Conservation (phyloP, 495 filamentous ascomycete species). For the Patellaria atrata region DNA sequence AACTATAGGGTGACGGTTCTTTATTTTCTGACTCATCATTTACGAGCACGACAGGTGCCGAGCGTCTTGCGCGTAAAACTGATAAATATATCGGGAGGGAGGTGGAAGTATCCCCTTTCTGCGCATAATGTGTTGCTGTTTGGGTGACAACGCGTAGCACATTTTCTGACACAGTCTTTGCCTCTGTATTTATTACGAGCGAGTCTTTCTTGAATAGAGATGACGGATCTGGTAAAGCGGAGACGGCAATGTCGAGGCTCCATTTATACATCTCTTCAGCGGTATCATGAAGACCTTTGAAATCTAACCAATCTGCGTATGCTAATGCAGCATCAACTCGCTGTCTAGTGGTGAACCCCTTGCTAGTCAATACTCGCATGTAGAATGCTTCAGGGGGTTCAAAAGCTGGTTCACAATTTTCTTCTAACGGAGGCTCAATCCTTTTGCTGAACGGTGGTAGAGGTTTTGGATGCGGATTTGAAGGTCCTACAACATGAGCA, state of each 20-base stretch:
- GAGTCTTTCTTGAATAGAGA: conserved; percentile 45
- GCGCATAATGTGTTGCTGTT: conserved; percentile 61
- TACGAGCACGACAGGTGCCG: conserved; percentile 24
- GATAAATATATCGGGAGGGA: conserved; percentile 82
- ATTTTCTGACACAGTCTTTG: conserved; percentile 46
- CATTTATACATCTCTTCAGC: conserved; percentile 56
- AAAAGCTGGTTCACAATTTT: conserved; percentile 51
- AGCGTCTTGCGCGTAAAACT: conserved; percentile 57
- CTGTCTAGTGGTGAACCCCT: conserved; percentile 59
- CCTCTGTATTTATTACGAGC: conserved; percentile 39
- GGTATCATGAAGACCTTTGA: conserved; percentile 45
- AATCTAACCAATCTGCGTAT: conserved; percentile 72
- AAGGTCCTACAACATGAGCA: conserved; percentile 60
- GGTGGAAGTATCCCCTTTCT: conserved; percentile 40
- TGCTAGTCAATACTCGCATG: conserved; percentile 59
- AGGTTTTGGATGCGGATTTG: conserved; percentile 66
- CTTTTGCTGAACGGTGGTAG: conserved; percentile 36
- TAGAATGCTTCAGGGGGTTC: conserved; percentile 58
- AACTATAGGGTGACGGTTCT: conserved; percentile 10
- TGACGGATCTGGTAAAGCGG: conserved; percentile 30
- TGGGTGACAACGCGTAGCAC: conserved; percentile 60
- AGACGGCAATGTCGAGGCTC: conserved; percentile 54
- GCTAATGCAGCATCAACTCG: conserved; percentile 63
- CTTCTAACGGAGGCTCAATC: conserved; percentile 44
- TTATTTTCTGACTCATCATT: conserved; percentile 1